Percentiles rank a stretch among this genome's conserved stretches.
Conservation (phyloP, 1,139 yeast genomes). For the Kodamaea anthophila region DNA sequence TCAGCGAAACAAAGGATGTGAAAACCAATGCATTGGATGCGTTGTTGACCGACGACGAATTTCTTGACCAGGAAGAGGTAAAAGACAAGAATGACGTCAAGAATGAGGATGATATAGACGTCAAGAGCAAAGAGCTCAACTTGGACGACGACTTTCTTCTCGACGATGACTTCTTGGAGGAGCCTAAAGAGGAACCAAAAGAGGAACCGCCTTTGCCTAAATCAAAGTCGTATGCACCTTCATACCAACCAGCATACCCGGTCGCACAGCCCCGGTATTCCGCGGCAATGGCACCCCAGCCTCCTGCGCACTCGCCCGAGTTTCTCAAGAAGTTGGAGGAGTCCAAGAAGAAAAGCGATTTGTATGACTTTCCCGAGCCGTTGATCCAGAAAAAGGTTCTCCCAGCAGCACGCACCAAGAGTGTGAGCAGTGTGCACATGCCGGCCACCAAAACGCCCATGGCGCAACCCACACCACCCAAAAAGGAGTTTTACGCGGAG, state of each 20-base stretch:
- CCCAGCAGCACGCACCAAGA: slow-evolving; percentile 28
- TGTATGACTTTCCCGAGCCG: slow-evolving; percentile 73
- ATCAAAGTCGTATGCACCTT: background rate
- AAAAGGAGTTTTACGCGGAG: slow-evolving; percentile 45
- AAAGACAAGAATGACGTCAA: too few species aligned
- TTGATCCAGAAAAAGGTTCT: slow-evolving; percentile 39
- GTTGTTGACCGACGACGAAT: slow-evolving; percentile 15
- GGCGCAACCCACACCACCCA: slow-evolving; percentile 9
- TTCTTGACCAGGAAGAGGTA: slow-evolving; percentile 10
- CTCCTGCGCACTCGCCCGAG: slow-evolving; percentile 2
- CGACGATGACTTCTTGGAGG: slow-evolving; percentile 27
- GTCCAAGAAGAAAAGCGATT: slow-evolving; percentile 55
- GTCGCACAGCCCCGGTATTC: background rate
- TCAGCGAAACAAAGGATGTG: too few species aligned
- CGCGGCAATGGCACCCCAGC: background rate
- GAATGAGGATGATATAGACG: background rate
- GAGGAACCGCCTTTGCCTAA: slow-evolving; percentile 16
- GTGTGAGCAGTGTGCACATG: slow-evolving; percentile 2
- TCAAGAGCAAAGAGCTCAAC: slow-evolving; percentile 1
- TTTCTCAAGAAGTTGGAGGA: slow-evolving; percentile 23
- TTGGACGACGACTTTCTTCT: slow-evolving; percentile 17
- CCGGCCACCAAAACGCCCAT: slow-evolving; percentile 7
- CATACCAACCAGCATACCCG: background rate
- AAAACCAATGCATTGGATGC: slow-evolving; percentile 11
- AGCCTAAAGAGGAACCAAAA: slow-evolving; percentile 24